phyloP scores from a whole-genome alignment of 2,329 filamentous ascomycete genomes.

The Phaeosphaeriaceae sp. region DNA sequence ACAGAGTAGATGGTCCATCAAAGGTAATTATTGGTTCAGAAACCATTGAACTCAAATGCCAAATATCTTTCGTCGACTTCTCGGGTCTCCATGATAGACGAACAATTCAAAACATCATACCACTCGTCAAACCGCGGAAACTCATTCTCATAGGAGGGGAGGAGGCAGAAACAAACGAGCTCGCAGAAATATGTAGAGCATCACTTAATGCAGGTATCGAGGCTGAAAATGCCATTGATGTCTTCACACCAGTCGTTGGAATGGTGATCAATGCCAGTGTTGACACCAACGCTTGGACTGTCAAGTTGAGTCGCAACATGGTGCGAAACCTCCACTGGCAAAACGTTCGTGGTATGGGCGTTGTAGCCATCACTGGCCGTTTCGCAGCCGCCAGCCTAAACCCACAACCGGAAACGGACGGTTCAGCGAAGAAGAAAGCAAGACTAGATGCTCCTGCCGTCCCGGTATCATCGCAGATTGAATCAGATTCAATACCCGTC shows the following conservation, averaged over 20 bases:
- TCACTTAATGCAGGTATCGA: slow-evolving; percentile 60
- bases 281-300: slow-evolving; percentile 96
- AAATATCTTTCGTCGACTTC: slow-evolving; percentile 89
- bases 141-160: slow-evolving; percentile 88
- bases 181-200: slow-evolving; percentile 81
- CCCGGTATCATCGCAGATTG: slow-evolving; percentile 54
- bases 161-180: slow-evolving; percentile 71
- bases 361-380: slow-evolving; percentile 88
- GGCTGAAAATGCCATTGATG: slow-evolving; percentile 60
- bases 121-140: slow-evolving; percentile 91
- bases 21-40: slow-evolving; percentile 73
- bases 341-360: slow-evolving; percentile 84
- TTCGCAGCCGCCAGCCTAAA: slow-evolving; percentile 59
- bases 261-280: slow-evolving; percentile 85
- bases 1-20: slow-evolving; percentile 69
- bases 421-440: slow-evolving; percentile 60
- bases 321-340: slow-evolving; percentile 93
- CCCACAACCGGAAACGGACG: slow-evolving; percentile 48
- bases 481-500: slow-evolving; percentile 59
- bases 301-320: slow-evolving; percentile 84
- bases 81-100: slow-evolving; percentile 91
- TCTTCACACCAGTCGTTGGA: slow-evolving; percentile 83
- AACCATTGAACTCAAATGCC: slow-evolving; percentile 71
- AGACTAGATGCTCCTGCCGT: slow-evolving; percentile 49
- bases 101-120: slow-evolving; percentile 92